Conservation (phyloP, 768 basidiomycete species). For the button mushroom (Agaricus bisporus) region DNA sequence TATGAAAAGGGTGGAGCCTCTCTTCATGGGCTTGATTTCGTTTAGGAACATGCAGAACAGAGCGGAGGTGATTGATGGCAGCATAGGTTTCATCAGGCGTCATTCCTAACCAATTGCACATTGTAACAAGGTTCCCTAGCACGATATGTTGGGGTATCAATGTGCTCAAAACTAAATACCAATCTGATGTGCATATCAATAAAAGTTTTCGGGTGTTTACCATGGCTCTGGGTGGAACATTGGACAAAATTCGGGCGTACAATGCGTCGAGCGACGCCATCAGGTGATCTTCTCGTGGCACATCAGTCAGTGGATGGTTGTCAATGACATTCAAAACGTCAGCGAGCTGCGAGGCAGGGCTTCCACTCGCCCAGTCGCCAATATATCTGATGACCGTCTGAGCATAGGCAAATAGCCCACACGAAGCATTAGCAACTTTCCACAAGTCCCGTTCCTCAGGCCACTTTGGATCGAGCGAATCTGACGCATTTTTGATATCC, state of each 20-base stretch:
- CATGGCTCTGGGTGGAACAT: background rate
- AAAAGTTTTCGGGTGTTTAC: background rate
- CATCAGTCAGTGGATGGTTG: background rate
- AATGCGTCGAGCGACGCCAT: constrained; percentile 8
- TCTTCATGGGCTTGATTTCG: too few species aligned
- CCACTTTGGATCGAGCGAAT: background rate
- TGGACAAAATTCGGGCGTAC: constrained; percentile 1
- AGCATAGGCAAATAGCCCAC: background rate
- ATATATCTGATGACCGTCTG: background rate
- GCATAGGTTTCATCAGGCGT: too few species aligned
- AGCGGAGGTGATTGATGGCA: too few species aligned
- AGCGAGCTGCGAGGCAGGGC: background rate
- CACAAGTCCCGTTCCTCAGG: background rate
- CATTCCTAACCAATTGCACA: background rate
- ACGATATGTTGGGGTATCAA: too few species aligned
- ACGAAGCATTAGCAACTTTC: background rate
- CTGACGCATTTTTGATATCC: too few species aligned
- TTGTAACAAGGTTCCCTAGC: too few species aligned
- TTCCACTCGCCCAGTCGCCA: background rate
- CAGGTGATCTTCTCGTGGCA: background rate
- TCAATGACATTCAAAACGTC: constrained; percentile 3
- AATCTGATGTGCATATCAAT: background rate
- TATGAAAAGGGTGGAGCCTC: too few species aligned
- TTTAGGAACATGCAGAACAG: too few species aligned
- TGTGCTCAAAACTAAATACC: background rate